These are phyloP conservation scores for Flaveria robusta DNA, from an alignment of 129 eudicot genomes.

Conservation along the genomic window DNA sequence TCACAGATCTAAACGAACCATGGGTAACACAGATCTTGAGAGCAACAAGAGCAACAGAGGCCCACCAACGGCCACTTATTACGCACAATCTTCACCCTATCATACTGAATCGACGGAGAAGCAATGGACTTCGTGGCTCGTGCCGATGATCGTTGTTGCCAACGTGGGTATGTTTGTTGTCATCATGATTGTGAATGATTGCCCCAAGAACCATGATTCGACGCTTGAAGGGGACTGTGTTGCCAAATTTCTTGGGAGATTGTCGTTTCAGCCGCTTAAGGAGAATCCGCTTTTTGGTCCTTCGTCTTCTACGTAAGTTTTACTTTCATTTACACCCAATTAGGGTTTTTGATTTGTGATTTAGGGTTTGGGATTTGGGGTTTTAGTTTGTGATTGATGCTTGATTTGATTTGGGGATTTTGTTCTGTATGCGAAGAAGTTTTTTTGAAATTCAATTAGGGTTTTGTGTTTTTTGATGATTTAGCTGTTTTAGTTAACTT, in stretches of 20 bases:
- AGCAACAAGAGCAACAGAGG: conserved; percentile 49
- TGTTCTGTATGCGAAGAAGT: not conserved
- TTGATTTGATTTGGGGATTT: conserved; percentile 11
- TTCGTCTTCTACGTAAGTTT: conserved; percentile 75
- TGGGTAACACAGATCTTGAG: conserved; percentile 78
- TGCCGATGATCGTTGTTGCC: conserved; percentile 79
- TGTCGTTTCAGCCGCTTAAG: conserved; percentile 80
- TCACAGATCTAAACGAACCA: conserved; percentile 18
- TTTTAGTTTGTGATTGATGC: not conserved
- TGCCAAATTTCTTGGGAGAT: conserved; percentile 77
- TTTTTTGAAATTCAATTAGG: not conserved
- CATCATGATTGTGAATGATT: conserved; percentile 71
- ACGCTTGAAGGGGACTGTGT: conserved; percentile 60
- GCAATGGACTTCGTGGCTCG: conserved; percentile 88
- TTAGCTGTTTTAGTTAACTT: conserved; percentile 16
- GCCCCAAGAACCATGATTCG: conserved; percentile 57
- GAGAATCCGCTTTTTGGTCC: conserved; percentile 97
- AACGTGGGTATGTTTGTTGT: conserved; percentile 76
- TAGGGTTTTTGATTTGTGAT: not conserved
- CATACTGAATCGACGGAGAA: conserved; percentile 41
- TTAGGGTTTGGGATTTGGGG: too few relatives aligned
- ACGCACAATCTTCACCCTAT: conserved; percentile 33
- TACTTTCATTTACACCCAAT: not conserved
- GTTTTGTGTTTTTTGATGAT: conserved; percentile 2
- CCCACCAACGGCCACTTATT: conserved; percentile 19